These are phyloP conservation scores for Hypoxylon sp. DNA, from an alignment of 2,329 filamentous ascomycete species.

Conservation along the genomic window DNA sequence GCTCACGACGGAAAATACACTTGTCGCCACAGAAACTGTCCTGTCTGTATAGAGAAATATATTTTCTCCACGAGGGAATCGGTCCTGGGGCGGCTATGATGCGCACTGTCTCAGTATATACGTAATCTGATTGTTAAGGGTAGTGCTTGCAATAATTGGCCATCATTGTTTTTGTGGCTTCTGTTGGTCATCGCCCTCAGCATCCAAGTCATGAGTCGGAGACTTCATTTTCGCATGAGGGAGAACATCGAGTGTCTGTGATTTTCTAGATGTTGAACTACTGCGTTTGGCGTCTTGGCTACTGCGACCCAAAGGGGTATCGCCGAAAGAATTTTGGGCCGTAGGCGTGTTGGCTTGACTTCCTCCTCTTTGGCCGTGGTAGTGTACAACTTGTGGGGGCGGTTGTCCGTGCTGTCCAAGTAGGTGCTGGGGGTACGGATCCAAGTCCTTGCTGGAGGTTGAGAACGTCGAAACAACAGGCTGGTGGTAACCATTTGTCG, in stretches of 20 bases:
- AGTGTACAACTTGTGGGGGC: constrained; percentile 76
- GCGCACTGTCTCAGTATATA: constrained; percentile 8
- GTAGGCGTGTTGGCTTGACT: constrained; percentile 77
- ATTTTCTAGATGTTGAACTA: constrained; percentile 55
- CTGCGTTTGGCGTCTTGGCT: constrained; percentile 65
- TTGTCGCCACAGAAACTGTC: neutral
- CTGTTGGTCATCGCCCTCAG: constrained; percentile 44
- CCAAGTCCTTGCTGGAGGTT: constrained; percentile 78
- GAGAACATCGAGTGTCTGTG: constrained; percentile 59
- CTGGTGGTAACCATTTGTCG: constrained; percentile 76
- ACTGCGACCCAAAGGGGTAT: constrained; percentile 62
- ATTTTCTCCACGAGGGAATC: constrained; percentile 8
- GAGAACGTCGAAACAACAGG: constrained; percentile 78
- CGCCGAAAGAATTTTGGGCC: constrained; percentile 64
- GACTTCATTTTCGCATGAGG: constrained; percentile 58
- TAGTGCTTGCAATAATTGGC: neutral
- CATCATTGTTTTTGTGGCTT: constrained; percentile 25
- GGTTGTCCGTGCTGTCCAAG: constrained; percentile 74
- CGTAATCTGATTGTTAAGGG: neutral
- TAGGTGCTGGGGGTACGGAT: constrained; percentile 77
- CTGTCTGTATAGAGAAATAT: constrained; percentile 14
- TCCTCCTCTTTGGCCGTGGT: constrained; percentile 77
- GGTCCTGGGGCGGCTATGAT: neutral
- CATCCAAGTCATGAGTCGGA: constrained; percentile 40
- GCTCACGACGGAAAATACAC: neutral